A percentile compares a stretch with the other conserved stretches of the same genome.
These are phyloP conservation scores for Capsella rubella DNA, from an alignment of 441 rosid species.

Conservation along the genomic window DNA sequence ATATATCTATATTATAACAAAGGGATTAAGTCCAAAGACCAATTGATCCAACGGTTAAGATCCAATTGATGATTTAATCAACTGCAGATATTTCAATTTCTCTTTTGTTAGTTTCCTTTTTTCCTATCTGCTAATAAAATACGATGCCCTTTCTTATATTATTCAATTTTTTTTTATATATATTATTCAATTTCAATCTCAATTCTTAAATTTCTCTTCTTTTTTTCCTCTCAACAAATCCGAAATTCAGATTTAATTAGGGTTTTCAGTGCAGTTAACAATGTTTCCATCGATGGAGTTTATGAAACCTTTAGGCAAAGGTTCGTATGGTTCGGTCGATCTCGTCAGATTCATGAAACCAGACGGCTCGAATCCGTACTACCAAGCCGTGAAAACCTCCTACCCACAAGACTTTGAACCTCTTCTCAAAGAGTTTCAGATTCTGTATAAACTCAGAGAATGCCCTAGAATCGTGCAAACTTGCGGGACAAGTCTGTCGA, in stretches of 20 bases:
- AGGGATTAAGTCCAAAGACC: too few relatives aligned
- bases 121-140: background rate
- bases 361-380: conserved; percentile 5
- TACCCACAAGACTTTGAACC: conserved; percentile 12
- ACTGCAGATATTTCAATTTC: conserved; percentile 8
- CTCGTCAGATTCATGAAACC: conserved; percentile 24
- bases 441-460: conserved; percentile 29
- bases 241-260: conserved; percentile 26
- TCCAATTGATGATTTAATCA: background rate
- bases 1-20: too few relatives aligned
- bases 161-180: background rate
- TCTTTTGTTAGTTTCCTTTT: conserved; percentile 13
- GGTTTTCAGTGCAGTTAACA: conserved; percentile 5
- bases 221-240: conserved; percentile 7
- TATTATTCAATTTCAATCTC: background rate
- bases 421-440: conserved; percentile 35
- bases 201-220: background rate
- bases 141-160: background rate
- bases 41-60: conserved; percentile 20
- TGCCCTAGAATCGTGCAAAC: conserved; percentile 29
- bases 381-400: conserved; percentile 36
- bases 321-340: conserved; percentile 32
- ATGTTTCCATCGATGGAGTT: conserved; percentile 29
- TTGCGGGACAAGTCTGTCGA: conserved; percentile 3
- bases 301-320: conserved; percentile 25